phyloP scores from a whole-genome alignment of 108 stramenopile genomes.

The Nannochloropsis gaditana region DNA sequence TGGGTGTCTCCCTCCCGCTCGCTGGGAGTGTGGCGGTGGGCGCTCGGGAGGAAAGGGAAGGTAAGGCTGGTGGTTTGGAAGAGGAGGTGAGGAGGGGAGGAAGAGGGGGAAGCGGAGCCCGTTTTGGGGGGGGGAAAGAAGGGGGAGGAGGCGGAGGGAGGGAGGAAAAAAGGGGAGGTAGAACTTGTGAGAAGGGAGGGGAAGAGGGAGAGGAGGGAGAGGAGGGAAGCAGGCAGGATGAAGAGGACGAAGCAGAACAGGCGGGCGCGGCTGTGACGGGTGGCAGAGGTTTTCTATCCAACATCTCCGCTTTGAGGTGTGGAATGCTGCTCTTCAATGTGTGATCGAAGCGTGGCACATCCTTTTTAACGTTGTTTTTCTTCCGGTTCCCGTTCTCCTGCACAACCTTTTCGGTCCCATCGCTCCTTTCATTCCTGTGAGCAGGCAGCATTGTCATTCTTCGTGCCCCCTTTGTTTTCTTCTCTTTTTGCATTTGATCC shows the following conservation, averaged over 20 bases:
- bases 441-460: not conserved
- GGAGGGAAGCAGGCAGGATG: not conserved
- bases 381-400: not conserved
- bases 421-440: not conserved
- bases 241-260: not conserved
- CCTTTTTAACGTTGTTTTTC: not conserved
- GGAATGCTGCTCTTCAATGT: not conserved
- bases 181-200: not conserved
- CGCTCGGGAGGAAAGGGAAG: not conserved
- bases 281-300: not conserved
- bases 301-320: not conserved
- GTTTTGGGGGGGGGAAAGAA: not conserved
- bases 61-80: not conserved
- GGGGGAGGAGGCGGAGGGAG: not conserved
- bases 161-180: not conserved
- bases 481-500: not conserved
- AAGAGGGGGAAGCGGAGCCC: not conserved
- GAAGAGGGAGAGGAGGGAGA: not conserved
- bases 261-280: not conserved
- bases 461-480: not conserved
- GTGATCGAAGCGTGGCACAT: not conserved
- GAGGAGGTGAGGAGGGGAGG: not conserved
- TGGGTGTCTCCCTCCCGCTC: not conserved
- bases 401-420: not conserved
- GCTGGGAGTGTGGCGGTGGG: not conserved